phyloP scores from a whole-genome alignment of 23 red algal genomes.

The Agarophyton chilense region DNA sequence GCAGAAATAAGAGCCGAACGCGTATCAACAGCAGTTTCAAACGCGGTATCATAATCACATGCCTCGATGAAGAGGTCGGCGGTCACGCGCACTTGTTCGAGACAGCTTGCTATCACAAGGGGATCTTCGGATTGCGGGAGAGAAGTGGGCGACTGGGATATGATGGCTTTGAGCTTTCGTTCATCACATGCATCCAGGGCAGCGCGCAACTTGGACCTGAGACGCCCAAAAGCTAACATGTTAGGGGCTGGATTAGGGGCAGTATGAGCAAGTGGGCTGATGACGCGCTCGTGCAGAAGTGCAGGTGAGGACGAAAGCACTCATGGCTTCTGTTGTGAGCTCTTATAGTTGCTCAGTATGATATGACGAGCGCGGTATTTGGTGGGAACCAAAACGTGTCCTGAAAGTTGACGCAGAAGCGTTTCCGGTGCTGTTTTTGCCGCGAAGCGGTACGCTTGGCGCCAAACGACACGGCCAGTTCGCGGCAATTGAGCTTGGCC shows the following conservation, averaged over 20 bases:
- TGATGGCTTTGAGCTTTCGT: not conserved
- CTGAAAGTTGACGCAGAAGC: not conserved
- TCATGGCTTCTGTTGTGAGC: too few species aligned
- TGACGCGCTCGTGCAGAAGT: not conserved
- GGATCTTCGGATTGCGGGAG: constrained; percentile 2
- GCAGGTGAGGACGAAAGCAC: too few species aligned
- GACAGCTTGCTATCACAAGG: not conserved
- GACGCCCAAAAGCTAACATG: not conserved
- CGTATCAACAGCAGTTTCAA: not conserved
- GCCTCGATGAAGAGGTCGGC: constrained; percentile 37
- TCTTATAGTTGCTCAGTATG: not conserved
- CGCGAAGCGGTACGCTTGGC: not conserved
- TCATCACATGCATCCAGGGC: not conserved
- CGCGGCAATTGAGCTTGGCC: not conserved
- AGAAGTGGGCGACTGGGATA: not conserved
- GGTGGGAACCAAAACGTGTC: not conserved
- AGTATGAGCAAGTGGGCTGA: too few species aligned
- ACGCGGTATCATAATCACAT: constrained; percentile 1
- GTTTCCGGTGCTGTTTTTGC: not conserved
- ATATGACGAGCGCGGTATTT: not conserved
- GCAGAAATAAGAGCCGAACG: constrained; percentile 29
- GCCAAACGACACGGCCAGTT: not conserved
- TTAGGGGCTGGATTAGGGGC: not conserved
- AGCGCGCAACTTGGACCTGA: not conserved
- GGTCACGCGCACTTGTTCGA: constrained; percentile 19